Evolutionary conservation across 2,329 filamentous ascomycete genomes (phyloP), one percentile per base, ranked within the genome.

Genomic region (Aureobasidium namibiae): DNA sequence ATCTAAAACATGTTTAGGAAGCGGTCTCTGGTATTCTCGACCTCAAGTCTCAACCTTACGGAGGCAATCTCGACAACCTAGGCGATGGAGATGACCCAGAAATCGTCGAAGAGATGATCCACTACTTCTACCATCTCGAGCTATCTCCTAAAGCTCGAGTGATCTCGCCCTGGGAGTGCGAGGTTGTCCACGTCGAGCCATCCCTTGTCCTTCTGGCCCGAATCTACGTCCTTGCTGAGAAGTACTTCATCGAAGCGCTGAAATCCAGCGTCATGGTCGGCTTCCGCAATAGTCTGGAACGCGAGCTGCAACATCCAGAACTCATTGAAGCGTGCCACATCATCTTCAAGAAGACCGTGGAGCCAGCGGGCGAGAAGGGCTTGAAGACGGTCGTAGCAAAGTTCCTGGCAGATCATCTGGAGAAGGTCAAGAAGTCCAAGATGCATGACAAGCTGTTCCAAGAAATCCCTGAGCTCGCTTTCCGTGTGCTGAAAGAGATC

Each of bases 121-220:
- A 52, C 14, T 52, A 26, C 49, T 52, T 52, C 49, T 52, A 52
- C 21, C 49, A 52, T 4, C 49, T 52, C 5, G 49, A 52, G 34
- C 11, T 52, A 1, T 52, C 49, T 0, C n/a, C n/a, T n/a, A n/a
- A n/a, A n/a, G n/a, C n/a, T n/a, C n/a, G n/a, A n/a, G n/a, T n/a
- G n/a, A n/a, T n/a, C n/a, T n/a, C n/a, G n/a, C n/a, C n/a, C n/a
- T n/a, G n/a, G n/a, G n/a, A 31, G 29, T 31, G 29, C 29, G 10
- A 31, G 29, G 29, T 31, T 31, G 10, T 31, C 5, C 29, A 31
- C 10, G 10, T 10, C 29, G 29, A 5, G 10, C 29, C 10, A 31
- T 31, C 29, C 10, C 29, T 31, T 10, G 29, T 39, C 10, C 29
- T n/a, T 11, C 34, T 39, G 13, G 48, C 48, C 14, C 23, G 48